Conservation (phyloP, 2,329 filamentous ascomycete genomes). For the Xenosphaeropsis pyriputrescens region DNA sequence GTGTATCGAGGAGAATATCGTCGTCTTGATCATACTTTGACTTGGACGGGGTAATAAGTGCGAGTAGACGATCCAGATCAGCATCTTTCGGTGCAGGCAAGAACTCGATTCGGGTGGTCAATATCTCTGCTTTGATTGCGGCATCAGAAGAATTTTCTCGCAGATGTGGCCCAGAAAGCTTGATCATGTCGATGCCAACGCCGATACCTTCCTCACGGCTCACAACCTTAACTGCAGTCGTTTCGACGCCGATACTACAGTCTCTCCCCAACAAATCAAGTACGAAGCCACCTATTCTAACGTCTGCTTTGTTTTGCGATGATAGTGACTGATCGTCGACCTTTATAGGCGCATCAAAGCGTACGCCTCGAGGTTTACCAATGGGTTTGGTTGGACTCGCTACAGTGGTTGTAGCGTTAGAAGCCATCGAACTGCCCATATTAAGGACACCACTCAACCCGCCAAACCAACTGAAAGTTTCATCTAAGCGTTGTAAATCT, state of each 20-base stretch:
- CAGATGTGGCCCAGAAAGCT: conserved; percentile 55
- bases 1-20: conserved; percentile 86
- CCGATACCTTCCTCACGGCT: conserved; percentile 60
- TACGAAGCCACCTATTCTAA: conserved; percentile 62
- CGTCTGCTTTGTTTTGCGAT: conserved; percentile 47
- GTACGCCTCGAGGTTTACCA: conserved; percentile 37
- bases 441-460: conserved; percentile 85
- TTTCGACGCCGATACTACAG: conserved; percentile 59
- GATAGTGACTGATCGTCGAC: conserved; percentile 13
- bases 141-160: conserved; percentile 36
- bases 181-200: conserved; percentile 61
- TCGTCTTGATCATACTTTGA: conserved; percentile 78
- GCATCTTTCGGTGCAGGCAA: conserved; percentile 56
- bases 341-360: conserved; percentile 34
- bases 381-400: conserved; percentile 18
- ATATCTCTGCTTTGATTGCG: conserved; percentile 46
- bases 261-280: conserved; percentile 64
- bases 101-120: conserved; percentile 58
- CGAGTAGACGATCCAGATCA: conserved; percentile 70
- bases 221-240: conserved; percentile 70
- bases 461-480: conserved; percentile 78
- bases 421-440: conserved; percentile 71
- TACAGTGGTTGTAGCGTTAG: conserved; percentile 41
- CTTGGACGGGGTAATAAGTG: conserved; percentile 81
- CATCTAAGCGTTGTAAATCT: conserved; percentile 69